Evolutionary conservation across 2,329 filamentous ascomycete species (phyloP).

Genomic region (Diaporthe australafricana): DNA sequence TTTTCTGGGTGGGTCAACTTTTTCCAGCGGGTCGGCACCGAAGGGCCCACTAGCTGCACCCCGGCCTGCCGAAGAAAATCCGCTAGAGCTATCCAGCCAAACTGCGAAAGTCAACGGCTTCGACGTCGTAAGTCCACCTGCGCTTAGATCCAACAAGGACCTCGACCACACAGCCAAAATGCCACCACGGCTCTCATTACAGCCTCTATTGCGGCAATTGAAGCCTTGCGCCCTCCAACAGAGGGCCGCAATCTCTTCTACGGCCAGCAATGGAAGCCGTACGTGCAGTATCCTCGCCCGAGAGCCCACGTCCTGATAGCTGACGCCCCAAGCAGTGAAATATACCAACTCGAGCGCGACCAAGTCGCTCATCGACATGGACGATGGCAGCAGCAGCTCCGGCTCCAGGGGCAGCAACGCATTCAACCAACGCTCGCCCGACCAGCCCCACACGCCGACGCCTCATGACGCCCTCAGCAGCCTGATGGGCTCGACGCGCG

Average conservation of each 20-base stretch:
- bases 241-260: slow-evolving; percentile 34
- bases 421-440: slow-evolving; percentile 13
- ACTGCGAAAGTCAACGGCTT: slow-evolving; percentile 4
- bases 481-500: slow-evolving; percentile 13
- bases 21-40: slow-evolving; percentile 33
- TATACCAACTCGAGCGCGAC: slow-evolving; percentile 8
- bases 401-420: background rate
- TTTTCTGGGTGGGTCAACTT: slow-evolving; percentile 39
- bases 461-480: slow-evolving; percentile 1
- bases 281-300: slow-evolving; percentile 1
- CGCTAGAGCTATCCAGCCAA: slow-evolving; percentile 10
- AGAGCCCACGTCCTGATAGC: background rate
- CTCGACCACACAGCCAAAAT: slow-evolving; percentile 30
- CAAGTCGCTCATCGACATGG: slow-evolving; percentile 31
- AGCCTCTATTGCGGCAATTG: slow-evolving; percentile 38
- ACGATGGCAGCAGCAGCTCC: slow-evolving; percentile 36
- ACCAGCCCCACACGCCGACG: background rate
- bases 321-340: slow-evolving; percentile 28
- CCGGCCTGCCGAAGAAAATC: slow-evolving; percentile 35
- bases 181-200: slow-evolving; percentile 35
- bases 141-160: background rate
- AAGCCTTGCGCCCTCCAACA: slow-evolving; percentile 34
- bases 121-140: background rate
- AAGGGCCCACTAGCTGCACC: slow-evolving; percentile 21
- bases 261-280: slow-evolving; percentile 33